phyloP scores from a whole-genome alignment of 257 asterid species.

The Lycium barbarum region DNA sequence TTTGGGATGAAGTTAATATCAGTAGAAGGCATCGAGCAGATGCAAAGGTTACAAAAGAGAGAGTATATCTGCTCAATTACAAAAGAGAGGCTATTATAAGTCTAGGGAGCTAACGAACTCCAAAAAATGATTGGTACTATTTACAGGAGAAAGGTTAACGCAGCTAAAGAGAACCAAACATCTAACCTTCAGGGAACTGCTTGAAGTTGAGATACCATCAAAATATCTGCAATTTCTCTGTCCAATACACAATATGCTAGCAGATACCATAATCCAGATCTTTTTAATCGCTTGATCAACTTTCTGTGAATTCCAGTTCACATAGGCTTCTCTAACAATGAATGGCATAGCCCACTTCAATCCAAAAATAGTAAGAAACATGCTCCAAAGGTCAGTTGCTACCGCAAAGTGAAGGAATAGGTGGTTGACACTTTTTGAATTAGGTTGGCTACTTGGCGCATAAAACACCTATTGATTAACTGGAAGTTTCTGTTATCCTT shows the following conservation, averaged over 20 bases:
- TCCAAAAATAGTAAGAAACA: not conserved
- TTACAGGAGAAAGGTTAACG: constrained; percentile 18
- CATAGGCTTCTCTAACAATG: not conserved
- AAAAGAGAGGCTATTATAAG: not conserved
- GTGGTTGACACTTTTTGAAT: not conserved
- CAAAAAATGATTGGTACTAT: not conserved
- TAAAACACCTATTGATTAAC: not conserved
- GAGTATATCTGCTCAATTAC: not conserved
- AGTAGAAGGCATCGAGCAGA: not conserved
- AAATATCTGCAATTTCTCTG: not conserved
- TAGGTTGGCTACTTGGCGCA: not conserved
- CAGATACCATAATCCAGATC: not conserved
- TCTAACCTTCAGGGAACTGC: not conserved
- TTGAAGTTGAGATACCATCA: constrained; percentile 2
- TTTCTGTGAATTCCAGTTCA: not conserved
- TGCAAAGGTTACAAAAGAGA: not conserved
- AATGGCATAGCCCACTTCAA: not conserved
- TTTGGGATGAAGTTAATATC: not conserved
- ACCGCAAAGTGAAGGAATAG: not conserved
- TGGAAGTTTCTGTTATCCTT: not conserved
- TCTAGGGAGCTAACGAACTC: not conserved
- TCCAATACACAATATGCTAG: not conserved
- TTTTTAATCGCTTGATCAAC: not conserved
- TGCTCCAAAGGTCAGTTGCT: not conserved
- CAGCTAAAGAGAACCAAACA: not conserved